Evolutionary conservation across 163 green algal genomes (phyloP), one percentile per base, ranked within the genome.

Genomic region (Chlorella variabilis): DNA sequence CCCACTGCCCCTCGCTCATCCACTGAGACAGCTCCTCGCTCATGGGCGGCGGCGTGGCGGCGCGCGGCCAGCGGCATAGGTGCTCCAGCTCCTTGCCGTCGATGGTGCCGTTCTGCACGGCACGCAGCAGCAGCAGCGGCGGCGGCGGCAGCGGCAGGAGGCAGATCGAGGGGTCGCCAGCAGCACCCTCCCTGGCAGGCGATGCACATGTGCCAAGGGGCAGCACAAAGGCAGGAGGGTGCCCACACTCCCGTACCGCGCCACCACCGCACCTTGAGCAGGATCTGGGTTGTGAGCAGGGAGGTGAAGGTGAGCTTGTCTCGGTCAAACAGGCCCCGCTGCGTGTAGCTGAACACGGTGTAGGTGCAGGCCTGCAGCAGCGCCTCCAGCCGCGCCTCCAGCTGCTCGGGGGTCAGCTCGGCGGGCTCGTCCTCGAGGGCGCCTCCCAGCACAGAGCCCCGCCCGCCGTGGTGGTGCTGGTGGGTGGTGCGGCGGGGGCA

Each of bases 291-390:
- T 31, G 93, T 95, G 54, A 97, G 91, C 84, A 96, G 88, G 38
- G 87, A 91, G 18, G 93, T 89, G 59, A 96, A 89, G 71, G 94
- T 96, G 48, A 97, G 91, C 88, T 97, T 97, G 89, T 97, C 94
- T 27, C 88, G 87, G 84, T 97, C 94, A 83, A 97, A 97, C 68
- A 97, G 89, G 39, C 94, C 94, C 48, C 94, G 89, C 39, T 92
- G 86, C 38, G 93, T 95, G 90, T 94, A 96, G 87, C 94, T 92
- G 88, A 93, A 97, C 58, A 97, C 93, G 20, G 93, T 95, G 85
- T 92, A 96, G 8, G 94, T 97, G 86, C 89, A 94, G 0, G 89
- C 94, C 77, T 96, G 91, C 65, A 95, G 83, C 77, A 97, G 88
- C 1, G 69, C 82, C 68, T 83, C 83, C 65, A 96, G 90, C 2